These are phyloP conservation scores for Morella rubra DNA, from an alignment of 306 rosid genomes.

Conservation along the genomic window DNA sequence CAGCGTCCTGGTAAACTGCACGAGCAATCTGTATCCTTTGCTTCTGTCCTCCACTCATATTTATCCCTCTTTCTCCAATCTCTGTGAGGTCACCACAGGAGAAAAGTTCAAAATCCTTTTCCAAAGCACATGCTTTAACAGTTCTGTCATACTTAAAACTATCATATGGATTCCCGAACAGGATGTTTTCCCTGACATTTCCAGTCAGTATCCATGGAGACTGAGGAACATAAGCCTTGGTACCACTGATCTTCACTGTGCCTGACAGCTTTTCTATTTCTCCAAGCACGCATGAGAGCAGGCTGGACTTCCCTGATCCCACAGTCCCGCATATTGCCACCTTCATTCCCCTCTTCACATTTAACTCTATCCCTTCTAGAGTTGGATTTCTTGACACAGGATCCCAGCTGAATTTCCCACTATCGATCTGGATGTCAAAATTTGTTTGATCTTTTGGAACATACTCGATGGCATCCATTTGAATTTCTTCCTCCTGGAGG, in stretches of 20 bases:
- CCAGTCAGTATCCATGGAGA: constrained; percentile 95
- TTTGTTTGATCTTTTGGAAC: constrained; percentile 60
- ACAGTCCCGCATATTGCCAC: constrained; percentile 96
- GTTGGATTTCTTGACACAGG: constrained; percentile 54
- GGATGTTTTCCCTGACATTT: constrained; percentile 74
- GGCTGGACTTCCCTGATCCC: constrained; percentile 89
- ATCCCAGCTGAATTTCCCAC: constrained; percentile 86
- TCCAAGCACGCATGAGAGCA: constrained; percentile 73
- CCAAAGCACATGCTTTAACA: constrained; percentile 79
- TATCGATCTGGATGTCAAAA: constrained; percentile 56
- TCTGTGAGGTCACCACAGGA: constrained; percentile 81
- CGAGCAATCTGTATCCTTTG: constrained; percentile 95
- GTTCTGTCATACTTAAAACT: constrained; percentile 59
- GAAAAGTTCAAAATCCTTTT: constrained; percentile 85
- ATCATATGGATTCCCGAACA: constrained; percentile 70
- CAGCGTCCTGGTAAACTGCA: constrained; percentile 88
- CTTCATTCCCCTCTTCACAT: constrained; percentile 87
- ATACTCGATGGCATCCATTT: constrained; percentile 55
- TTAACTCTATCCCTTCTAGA: constrained; percentile 62
- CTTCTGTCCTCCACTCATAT: constrained; percentile 99
- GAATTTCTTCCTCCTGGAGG: constrained; percentile 79
- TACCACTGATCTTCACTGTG: constrained; percentile 74
- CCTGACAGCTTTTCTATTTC: constrained; percentile 78
- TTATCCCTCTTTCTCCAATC: constrained; percentile 96
- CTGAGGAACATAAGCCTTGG: constrained; percentile 92